Evolutionary conservation across 1,284 basidiomycete species (phyloP).

Genomic region (Tetrapyrgos nigripes): DNA sequence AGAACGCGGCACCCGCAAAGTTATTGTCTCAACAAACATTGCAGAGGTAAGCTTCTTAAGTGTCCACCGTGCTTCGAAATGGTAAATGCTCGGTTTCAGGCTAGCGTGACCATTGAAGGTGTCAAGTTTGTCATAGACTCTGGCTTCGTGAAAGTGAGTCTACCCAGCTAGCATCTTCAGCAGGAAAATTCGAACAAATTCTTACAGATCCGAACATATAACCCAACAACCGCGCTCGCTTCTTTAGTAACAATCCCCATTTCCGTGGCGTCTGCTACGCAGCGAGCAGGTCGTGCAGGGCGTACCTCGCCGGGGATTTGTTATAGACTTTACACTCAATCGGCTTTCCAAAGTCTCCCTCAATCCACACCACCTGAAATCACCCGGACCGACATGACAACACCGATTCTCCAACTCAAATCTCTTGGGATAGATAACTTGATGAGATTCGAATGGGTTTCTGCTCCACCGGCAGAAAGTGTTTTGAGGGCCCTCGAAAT

Average conservation of each 20-base stretch:
- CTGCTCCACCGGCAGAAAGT: constrained; percentile 86
- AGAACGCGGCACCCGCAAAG: constrained; percentile 81
- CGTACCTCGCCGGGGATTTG: constrained; percentile 91
- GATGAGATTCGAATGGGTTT: constrained; percentile 96
- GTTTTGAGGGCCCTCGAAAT: constrained; percentile 85
- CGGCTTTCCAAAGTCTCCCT: constrained; percentile 63
- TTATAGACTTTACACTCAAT: constrained; percentile 88
- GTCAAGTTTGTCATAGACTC: constrained; percentile 96
- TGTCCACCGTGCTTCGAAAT: background rate
- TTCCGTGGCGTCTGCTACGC: constrained; percentile 85
- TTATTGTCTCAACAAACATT: constrained; percentile 95
- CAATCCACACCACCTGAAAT: constrained; percentile 87
- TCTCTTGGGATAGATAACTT: constrained; percentile 94
- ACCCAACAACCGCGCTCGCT: constrained; percentile 83
- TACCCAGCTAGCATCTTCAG: background rate
- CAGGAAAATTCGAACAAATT: background rate
- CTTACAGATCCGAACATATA: constrained; percentile 80
- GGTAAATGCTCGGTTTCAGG: constrained; percentile 48
- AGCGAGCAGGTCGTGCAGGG: constrained; percentile 91
- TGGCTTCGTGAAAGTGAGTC: constrained; percentile 89
- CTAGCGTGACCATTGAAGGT: constrained; percentile 96
- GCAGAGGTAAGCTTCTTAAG: constrained; percentile 72
- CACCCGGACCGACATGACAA: constrained; percentile 86
- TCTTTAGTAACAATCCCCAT: constrained; percentile 83
- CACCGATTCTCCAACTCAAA: constrained; percentile 92